Base-by-base conservation (phyloP, 2,329 filamentous ascomycete species). In the Pezicula carpinea region DNA sequence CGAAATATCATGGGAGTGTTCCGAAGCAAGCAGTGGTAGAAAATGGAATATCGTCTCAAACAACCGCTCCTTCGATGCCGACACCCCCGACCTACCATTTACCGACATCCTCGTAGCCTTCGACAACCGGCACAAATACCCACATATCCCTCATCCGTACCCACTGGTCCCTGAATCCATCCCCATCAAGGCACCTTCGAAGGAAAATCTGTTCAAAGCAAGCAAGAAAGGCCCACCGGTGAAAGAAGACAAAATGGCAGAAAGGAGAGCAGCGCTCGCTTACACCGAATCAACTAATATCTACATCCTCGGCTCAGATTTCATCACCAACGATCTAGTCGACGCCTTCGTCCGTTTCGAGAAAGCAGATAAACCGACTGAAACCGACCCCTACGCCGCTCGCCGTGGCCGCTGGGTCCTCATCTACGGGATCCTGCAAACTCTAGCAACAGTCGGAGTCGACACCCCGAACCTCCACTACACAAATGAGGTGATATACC, bases 141-240 rank as follows among this genome's bases (percentile, higher is more conserved):
- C 83, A 3, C 81, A 85, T 50, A 79, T 87, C 38, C 78, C 83
- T 0, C 76, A 85, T 49, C 82, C 84, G 0, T 85, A 83, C 53
- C 82, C 83, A 0, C 65, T 86, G 1, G 70, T 86, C 3, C 83
- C 84, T 2, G 70, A 77, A 36, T 72, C 74, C 0, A 71, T 73
- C 26, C 63, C 68, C 1, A 63, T 69, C 0, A 53, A 53, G 8
- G 35, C 53, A 4, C 39, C 54, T 19, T 48, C 53, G 14, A 46
- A 42, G 31, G 50, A 55, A 17, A 58, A 49, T 46, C 50, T 43
- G 6, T 50, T 49, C 17, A 55, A 53, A 26, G 15, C 35, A n/a
- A 50, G 38, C 26, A 31, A 43, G 19, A 58, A 54, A 44, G n/a
- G n/a, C n/a, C 46, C 50, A 21, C 17, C 33, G 1, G 23, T 39